Conservation (phyloP, 768 basidiomycete species). For the Harrya chromipes region DNA sequence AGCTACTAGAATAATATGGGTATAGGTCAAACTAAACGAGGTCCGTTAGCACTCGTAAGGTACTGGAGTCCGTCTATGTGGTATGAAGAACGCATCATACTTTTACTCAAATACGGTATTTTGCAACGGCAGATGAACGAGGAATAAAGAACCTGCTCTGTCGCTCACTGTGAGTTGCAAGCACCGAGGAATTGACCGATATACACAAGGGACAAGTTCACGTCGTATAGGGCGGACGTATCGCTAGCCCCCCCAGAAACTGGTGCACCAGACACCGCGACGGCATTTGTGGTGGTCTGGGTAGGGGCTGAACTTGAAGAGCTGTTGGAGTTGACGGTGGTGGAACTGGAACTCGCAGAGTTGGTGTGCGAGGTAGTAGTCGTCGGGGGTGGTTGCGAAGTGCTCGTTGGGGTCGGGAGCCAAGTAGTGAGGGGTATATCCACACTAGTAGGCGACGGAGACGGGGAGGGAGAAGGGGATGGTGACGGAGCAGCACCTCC, state of each 20-base stretch:
- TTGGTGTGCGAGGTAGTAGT: conserved; percentile 18
- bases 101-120: conserved; percentile 10
- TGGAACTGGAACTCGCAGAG: conserved; percentile 13
- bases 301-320: conserved; percentile 23
- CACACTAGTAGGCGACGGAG: conserved; percentile 15
- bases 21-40: conserved; percentile 22
- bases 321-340: conserved; percentile 7
- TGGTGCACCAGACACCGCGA: conserved; percentile 11
- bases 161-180: conserved; percentile 8
- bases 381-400: conserved; percentile 24
- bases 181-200: conserved; percentile 18
- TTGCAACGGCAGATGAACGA: neutral
- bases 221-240: conserved; percentile 10
- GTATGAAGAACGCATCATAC: conserved; percentile 15
- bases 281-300: conserved; percentile 15
- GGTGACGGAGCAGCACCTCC: conserved; percentile 22
- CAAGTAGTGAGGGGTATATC: conserved; percentile 20
- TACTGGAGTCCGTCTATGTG: conserved; percentile 20
- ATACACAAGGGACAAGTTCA: conserved; percentile 18
- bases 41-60: conserved; percentile 20
- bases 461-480: conserved; percentile 19
- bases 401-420: conserved; percentile 18
- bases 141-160: conserved; percentile 9
- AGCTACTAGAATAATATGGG: conserved; percentile 23
- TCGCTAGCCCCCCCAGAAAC: neutral